phyloP scores from a whole-genome alignment of 495 filamentous ascomycete species.

The Staphylotrichum tortipilum region DNA sequence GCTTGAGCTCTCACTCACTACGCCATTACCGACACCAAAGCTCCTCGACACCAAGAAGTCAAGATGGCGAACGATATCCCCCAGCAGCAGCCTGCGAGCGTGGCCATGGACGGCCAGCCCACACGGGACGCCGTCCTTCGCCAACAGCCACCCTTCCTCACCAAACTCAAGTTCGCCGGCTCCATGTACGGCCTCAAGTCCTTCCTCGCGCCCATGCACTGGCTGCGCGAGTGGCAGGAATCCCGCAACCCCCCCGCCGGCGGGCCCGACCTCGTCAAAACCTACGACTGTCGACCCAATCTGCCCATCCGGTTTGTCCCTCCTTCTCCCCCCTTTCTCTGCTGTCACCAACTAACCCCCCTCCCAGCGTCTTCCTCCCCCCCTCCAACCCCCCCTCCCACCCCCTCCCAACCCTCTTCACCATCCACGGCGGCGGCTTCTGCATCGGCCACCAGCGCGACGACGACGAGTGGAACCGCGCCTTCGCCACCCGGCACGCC shows the following conservation, averaged over 20 bases:
- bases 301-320: slow-evolving; percentile 28
- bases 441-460: slow-evolving; percentile 23
- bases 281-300: slow-evolving; percentile 22
- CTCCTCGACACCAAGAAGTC: no score
- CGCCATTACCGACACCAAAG: no score
- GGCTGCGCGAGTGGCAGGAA: slow-evolving; percentile 15
- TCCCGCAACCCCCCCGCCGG: slow-evolving; percentile 17
- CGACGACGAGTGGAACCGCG: slow-evolving; percentile 32
- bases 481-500: slow-evolving; percentile 24
- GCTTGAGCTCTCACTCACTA: no score
- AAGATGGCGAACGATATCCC: no score
- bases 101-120: no score
- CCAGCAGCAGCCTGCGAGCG: no score
- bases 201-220: slow-evolving; percentile 1
- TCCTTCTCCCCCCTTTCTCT: no score
- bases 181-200: slow-evolving; percentile 16
- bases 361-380: slow-evolving; percentile 31
- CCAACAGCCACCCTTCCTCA: slow-evolving; percentile 11
- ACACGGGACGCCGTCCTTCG: not conserved
- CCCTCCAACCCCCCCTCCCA: slow-evolving; percentile 21
- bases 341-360: not conserved
- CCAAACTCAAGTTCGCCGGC: slow-evolving; percentile 16
- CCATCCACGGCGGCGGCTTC: slow-evolving; percentile 34
- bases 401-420: slow-evolving; percentile 28
- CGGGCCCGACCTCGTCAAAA: slow-evolving; percentile 26